Evolutionary conservation across 179 eudicot genomes (phyloP), one percentile per base, ranked within the genome.

Genomic region (Camellia oleifera): DNA sequence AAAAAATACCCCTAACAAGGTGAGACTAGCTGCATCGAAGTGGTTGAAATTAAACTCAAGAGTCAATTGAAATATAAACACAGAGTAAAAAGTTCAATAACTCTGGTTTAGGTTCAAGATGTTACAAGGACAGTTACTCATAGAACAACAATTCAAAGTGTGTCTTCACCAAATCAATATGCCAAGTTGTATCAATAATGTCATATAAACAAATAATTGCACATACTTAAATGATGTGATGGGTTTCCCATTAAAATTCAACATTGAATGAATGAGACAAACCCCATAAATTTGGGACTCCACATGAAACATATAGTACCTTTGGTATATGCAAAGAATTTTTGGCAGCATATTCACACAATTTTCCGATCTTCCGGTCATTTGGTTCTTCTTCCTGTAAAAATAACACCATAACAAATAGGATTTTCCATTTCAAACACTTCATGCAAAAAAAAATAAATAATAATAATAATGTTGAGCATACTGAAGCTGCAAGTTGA

Each of bases 251-350:
- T 40, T 42, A 58, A 69, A 78, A 58, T 2, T 15, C 17, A 32
- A 57, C 13, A 6, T 68, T 40, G 42, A 50, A 50, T 4, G 20
- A n/a, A 8, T 67, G 13, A n/a, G 48, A 9, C 3, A 54, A 52
- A 66, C 7, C 69, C 52, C 54, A 69, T 53, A 32, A n/a, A 68
- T 5, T 78, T 56, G 60, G 9, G 61, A 46, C 74, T 20, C 52
- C 3, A 10, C 57, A 61, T 11, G 46, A 68, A 78, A 18, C 45
- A 32, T 76, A 53, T 32, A 71, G 74, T 85, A 97, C 99, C 99
- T 94, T 94, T 32, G 98, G 99, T 52, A 94, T 88, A 7, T 98
- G 98, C 81, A 97, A 77, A 53, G 99, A 98, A 82, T 97, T 97
- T 85, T 89, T 92, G 12, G 94, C 85, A 76, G 97, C 98, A 88